phyloP scores from a whole-genome alignment of 1,284 basidiomycete species.

The Farysia itapuensis region DNA sequence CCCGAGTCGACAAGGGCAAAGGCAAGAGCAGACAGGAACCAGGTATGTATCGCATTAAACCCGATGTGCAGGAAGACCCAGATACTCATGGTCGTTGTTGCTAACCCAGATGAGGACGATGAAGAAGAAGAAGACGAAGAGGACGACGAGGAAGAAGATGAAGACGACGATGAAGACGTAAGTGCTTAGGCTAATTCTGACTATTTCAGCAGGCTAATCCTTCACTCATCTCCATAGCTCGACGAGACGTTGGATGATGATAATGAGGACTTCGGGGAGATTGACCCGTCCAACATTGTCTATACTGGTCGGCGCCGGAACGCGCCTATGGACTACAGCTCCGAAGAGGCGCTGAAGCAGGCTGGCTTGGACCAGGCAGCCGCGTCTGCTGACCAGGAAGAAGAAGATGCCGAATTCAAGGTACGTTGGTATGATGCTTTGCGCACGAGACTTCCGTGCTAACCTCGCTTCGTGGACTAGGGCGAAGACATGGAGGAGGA shows the following conservation, averaged over 20 bases:
- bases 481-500: conserved; percentile 25
- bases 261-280: conserved; percentile 41
- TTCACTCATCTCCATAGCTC: conserved; percentile 8
- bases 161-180: conserved; percentile 13
- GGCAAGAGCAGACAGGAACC: too few relatives aligned
- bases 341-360: conserved; percentile 45
- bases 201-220: too few relatives aligned
- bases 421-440: conserved; percentile 22
- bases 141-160: conserved; percentile 28
- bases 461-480: conserved; percentile 4
- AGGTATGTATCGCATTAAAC: conserved; percentile 21
- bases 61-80: too few relatives aligned
- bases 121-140: conserved; percentile 23
- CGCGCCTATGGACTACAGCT: conserved; percentile 45
- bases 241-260: conserved; percentile 37
- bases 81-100: too few relatives aligned
- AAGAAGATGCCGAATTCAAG: conserved; percentile 43
- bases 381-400: conserved; percentile 20
- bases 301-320: conserved; percentile 37
- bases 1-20: conserved; percentile 29
- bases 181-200: too few relatives aligned
- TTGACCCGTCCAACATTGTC: conserved; percentile 40
- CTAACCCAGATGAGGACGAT: conserved; percentile 12
- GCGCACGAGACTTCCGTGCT: not conserved
- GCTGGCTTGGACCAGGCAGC: conserved; percentile 31